Percentiles rank a stretch among this genome's conserved stretches.
Evolutionary conservation across 164 flowering plant genomes (phyloP).

Genomic region (Chimonanthus salicifolius): DNA sequence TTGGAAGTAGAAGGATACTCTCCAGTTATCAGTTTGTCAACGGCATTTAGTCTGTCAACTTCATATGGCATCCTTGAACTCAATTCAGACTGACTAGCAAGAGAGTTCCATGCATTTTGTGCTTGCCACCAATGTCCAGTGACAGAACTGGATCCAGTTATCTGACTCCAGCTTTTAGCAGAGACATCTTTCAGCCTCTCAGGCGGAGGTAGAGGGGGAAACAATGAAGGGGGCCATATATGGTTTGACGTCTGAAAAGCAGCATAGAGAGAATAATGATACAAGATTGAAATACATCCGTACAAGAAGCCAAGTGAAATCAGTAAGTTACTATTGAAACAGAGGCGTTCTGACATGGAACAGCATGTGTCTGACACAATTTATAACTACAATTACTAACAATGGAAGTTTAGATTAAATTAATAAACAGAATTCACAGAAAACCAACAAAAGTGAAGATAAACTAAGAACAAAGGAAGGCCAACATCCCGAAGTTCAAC

Average conservation of each 20-base stretch:
- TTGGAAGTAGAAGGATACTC: constrained; percentile 32
- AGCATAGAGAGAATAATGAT: neutral
- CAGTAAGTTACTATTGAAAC: constrained; percentile 3
- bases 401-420: too few relatives aligned
- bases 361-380: too few relatives aligned
- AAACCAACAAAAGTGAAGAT: too few relatives aligned
- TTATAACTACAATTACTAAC: too few relatives aligned
- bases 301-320: neutral
- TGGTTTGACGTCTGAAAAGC: constrained; percentile 47
- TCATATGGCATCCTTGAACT: constrained; percentile 42
- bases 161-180: constrained; percentile 49
- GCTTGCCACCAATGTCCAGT: constrained; percentile 55
- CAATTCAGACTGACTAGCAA: constrained; percentile 37
- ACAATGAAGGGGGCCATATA: constrained; percentile 48
- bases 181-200: constrained; percentile 63
- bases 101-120: constrained; percentile 42
- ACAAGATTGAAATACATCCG: neutral
- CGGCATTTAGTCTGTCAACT: constrained; percentile 29
- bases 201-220: constrained; percentile 26
- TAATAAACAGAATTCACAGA: too few relatives aligned
- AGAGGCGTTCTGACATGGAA: neutral
- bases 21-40: constrained; percentile 25
- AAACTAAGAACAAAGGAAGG: too few relatives aligned
- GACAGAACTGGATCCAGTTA: constrained; percentile 53
- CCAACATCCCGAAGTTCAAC: too few relatives aligned